Conservation (phyloP, 2,329 filamentous ascomycete species). For the Fusarium nurragi region DNA sequence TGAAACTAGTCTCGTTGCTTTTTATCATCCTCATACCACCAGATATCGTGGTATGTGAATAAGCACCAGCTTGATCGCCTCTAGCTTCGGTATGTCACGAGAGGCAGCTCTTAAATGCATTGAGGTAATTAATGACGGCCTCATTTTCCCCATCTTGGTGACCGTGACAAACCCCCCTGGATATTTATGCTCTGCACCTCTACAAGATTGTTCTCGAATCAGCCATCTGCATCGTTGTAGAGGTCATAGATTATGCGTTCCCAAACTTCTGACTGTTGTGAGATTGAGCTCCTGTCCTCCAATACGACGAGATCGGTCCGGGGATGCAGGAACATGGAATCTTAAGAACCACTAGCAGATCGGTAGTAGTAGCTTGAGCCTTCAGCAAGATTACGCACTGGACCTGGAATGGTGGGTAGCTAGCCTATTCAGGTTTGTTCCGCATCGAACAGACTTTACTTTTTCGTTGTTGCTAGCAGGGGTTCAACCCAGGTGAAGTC, state of each 20-base stretch:
- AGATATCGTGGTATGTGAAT: not conserved
- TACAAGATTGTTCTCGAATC: not conserved
- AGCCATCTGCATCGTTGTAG: not conserved
- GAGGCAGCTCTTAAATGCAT: not conserved
- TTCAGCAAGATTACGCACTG: conserved; percentile 12
- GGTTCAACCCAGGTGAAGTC: not conserved
- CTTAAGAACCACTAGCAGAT: conserved; percentile 10
- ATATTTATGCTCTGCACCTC: conserved; percentile 2
- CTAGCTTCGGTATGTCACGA: not conserved
- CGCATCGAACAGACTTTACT: not conserved
- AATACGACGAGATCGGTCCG: conserved; percentile 6
- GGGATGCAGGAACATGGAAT: conserved; percentile 37
- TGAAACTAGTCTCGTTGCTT: not conserved
- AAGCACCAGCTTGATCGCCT: not conserved
- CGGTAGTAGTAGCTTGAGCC: not conserved
- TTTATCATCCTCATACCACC: not conserved
- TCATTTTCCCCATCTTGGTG: not conserved
- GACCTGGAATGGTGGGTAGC: not conserved
- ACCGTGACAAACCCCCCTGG: not conserved
- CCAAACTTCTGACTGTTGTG: not conserved
- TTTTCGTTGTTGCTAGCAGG: not conserved
- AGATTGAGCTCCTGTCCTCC: conserved; percentile 8
- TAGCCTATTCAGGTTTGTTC: conserved; percentile 10
- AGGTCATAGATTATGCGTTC: not conserved
- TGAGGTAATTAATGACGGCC: conserved; percentile 2